Evolutionary conservation across 176 grass and related monocot species (phyloP), one percentile per base, ranked within the genome.

Genomic region (Musa troglodytarum): DNA sequence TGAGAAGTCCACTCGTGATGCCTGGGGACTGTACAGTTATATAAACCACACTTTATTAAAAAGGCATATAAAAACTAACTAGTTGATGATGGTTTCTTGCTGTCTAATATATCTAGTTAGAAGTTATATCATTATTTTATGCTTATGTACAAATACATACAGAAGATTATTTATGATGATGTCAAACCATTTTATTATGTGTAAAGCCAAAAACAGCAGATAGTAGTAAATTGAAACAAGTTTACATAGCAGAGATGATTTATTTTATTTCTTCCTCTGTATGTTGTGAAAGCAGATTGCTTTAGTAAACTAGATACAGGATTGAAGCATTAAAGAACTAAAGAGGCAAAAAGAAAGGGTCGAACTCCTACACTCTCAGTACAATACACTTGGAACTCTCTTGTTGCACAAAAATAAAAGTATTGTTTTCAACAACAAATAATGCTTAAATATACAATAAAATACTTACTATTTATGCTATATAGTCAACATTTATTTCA

Each of bases 1-100:
- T 51, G 24, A 77, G 56, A 52, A 69, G 66, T 49, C 82, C 56
- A 78, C 10, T 69, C 52, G 3, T 82, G 52, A 80, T 14, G 8
- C 10, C 81, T 54, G 66, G 51, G 12, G 81, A 64, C n/a, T 55
- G 19, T 58, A 29, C 10, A 83, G 58, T 64, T 22, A 59, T 1
- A 62, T 2, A 26, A 74, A 34, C 71, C 71, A 56, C 29, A 74
- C 1, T 52, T 49, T 2, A 3, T 34, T 49, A 8, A 1, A 66
- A 66, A 21, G 10, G 0, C 21, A 61, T 21, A n/a, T n/a, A 61
- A 1, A 19, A 61, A 17, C 14, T 61, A 4, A 21, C 16, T 61
- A 4, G 1, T n/a, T 65, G 34, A 26, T 9, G 63, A 65, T 65
- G 63, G 14, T 20, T n/a, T 61, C n/a, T 61, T n/a, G n/a, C 34